Evolutionary conservation across 495 filamentous ascomycete species (phyloP).

Genomic region (Penicillium samsonianum): DNA sequence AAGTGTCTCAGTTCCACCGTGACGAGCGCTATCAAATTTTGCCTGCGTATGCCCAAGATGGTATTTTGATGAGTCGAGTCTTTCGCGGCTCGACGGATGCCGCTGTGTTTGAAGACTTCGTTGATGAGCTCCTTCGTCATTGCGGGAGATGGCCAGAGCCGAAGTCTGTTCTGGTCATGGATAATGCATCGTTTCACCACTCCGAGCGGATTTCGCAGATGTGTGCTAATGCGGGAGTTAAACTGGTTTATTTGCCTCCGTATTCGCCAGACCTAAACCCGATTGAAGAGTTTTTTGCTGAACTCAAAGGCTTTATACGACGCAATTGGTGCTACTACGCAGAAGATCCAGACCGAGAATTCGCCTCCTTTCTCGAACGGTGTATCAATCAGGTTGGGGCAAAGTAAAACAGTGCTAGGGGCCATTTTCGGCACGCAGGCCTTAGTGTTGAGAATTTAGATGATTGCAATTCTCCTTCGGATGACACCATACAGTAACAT

Average conservation of each 20-base stretch:
- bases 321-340: constrained; percentile 24
- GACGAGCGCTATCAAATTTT: constrained; percentile 38
- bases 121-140: constrained; percentile 38
- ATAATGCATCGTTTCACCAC: too few relatives aligned
- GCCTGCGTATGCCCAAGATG: constrained; percentile 39
- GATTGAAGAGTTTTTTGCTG: constrained; percentile 27
- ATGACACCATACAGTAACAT: too few relatives aligned
- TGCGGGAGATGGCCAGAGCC: constrained; percentile 36
- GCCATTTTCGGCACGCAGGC: constrained; percentile 21
- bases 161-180: constrained; percentile 12
- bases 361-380: constrained; percentile 26
- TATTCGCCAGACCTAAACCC: constrained; percentile 24
- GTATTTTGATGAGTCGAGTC: constrained; percentile 31
- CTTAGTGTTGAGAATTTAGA: too few relatives aligned
- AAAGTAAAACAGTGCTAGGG: constrained; percentile 23
- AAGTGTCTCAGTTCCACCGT: constrained; percentile 33
- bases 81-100: constrained; percentile 39
- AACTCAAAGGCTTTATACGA: constrained; percentile 32
- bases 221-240: constrained; percentile 2
- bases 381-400: constrained; percentile 29
- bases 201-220: too few relatives aligned
- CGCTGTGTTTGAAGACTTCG: constrained; percentile 38
- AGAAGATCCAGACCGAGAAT: constrained; percentile 39
- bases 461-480: too few relatives aligned
- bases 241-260: constrained; percentile 35